Base-by-base conservation (phyloP, 83 land plant species). In the Larix sibirica region DNA sequence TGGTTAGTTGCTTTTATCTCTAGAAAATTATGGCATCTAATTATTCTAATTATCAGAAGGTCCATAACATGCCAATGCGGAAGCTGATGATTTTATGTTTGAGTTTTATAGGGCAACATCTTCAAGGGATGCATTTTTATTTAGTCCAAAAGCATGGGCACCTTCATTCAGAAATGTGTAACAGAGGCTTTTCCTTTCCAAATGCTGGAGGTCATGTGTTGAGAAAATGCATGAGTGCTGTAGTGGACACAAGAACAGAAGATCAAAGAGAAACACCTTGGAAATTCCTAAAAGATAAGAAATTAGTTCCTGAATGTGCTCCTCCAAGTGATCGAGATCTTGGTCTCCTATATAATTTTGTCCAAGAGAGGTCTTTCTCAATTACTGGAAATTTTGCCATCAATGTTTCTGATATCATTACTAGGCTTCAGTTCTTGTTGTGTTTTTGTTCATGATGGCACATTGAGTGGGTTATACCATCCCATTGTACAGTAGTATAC, bases 301-400 rank as follows among this genome's bases (percentile, higher is more conserved):
- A 89, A 59, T 18, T 86, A 31, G 87, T 91, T 73, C 94, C 94
- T 82, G 81, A 88, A 17, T 81, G 89, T 5, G 89, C 90, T 47
- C 94, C 95, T 73, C 94, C 94, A 10, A 86, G 85, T 79, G n/a
- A 65, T 3, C 23, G 79, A 64, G 92, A 93, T 83, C 65, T 90
- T 62, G 61, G 87, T 31, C 84, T 80, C 58, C 77, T 93, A 58
- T 80, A 91, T 82, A 79, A 91, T n/a, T 91, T 93, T 42, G 42
- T 93, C 63, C 84, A 89, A 63, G 67, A 80, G 23, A 93, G 95
- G 94, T 93, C 56, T 61, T 8, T 73, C 36, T 33, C 36, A 33
- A 10, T 81, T 64, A 24, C 18, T 6, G 38, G 54, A 40, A 33
- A n/a, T 6, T 31, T 47, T 23, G 31, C 67, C 10, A 62, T 70